Evolutionary conservation across 1,284 basidiomycete species (phyloP), one percentile per base, ranked within the genome.

Genomic region (Apiotrichum veenhuisii): DNA sequence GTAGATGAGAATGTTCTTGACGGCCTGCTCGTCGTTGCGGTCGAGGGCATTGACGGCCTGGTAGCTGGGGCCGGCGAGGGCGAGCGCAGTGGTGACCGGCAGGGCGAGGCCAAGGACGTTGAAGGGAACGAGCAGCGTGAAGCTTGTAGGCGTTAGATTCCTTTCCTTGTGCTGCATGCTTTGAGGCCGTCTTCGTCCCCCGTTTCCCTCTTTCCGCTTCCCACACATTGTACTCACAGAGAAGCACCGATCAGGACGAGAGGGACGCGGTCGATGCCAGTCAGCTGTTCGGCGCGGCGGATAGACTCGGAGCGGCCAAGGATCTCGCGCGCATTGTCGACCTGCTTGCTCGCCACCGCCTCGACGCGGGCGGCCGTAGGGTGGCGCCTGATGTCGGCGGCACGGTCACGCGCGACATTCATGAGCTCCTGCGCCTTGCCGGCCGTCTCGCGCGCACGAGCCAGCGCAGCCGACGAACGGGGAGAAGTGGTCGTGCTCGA

Each of bases 31-130:
- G 50, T 66, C 62, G 52, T 57, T 56, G 18, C 50, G 50, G 17
- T 68, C 70, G 50, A 75, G 68, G 14, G 57, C 44, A 14, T 62
- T 30, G 12, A 67, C 43, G 12, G 73, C 65, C 42, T 70, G 62
- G 59, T 64, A 64, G 12, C 66, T 50, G 2, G 73, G 69, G 12
- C 65, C 65, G 27, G 65, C 47, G 40, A 70, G 58, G 26, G 65
- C 66, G 26, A 75, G 58, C 15, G 72, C 64, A 7, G 63, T 58
- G 30, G 71, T 71, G 44, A 64, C 67, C 7, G 68, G 67, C 25
- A 64, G 62, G 9, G 69, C 71, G 30, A 75, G 64, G 36, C 67
- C 61, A 51, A 73, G 63, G 38, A 73, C 50, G 68, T 75, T 72
- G 58, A 71, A 57, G 2, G 70, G 70, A 55, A 75, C 67, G 18